phyloP scores from a whole-genome alignment of 2,329 filamentous ascomycete genomes.

The Pestalotiopsis sp. region DNA sequence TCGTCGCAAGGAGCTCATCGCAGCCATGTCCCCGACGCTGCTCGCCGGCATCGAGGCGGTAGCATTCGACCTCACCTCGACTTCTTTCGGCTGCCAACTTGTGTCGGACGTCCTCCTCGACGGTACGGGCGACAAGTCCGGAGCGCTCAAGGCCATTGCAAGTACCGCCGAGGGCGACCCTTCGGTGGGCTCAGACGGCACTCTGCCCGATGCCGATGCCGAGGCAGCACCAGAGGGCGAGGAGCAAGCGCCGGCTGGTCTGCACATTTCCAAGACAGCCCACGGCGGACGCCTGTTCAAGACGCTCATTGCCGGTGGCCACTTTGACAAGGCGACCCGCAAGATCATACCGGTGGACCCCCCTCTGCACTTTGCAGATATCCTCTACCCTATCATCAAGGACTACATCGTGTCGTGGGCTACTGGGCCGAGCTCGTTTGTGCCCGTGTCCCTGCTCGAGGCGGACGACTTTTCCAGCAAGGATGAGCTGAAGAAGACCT shows the following conservation, averaged over 20 bases:
- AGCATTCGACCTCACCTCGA: conserved; percentile 69
- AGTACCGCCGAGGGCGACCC: conserved; percentile 62
- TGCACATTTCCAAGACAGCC: conserved; percentile 63
- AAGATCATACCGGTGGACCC: conserved; percentile 73
- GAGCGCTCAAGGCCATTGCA: conserved; percentile 73
- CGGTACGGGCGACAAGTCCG: conserved; percentile 73
- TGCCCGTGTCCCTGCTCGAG: conserved; percentile 81
- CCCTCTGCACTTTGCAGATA: conserved; percentile 76
- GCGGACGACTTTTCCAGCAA: conserved; percentile 69
- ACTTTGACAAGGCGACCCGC: conserved; percentile 76
- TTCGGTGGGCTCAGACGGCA: conserved; percentile 36
- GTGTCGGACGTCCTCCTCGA: conserved; percentile 81
- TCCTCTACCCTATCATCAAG: conserved; percentile 82
- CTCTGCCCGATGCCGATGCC: conserved; percentile 33
- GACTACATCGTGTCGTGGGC: conserved; percentile 80
- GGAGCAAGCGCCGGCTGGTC: conserved; percentile 33
- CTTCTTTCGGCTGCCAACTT: conserved; percentile 85
- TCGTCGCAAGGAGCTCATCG: conserved; percentile 76
- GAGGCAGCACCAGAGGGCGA: conserved; percentile 37
- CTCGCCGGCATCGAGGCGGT: conserved; percentile 73
- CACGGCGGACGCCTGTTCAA: conserved; percentile 85
- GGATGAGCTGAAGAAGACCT: conserved; percentile 66
- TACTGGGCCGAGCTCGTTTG: conserved; percentile 82
- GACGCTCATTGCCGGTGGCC: conserved; percentile 85
- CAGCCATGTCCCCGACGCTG: conserved; percentile 73